Evolutionary conservation across 768 basidiomycete species (phyloP).

Genomic region (Cyclocybe cylindracea): DNA sequence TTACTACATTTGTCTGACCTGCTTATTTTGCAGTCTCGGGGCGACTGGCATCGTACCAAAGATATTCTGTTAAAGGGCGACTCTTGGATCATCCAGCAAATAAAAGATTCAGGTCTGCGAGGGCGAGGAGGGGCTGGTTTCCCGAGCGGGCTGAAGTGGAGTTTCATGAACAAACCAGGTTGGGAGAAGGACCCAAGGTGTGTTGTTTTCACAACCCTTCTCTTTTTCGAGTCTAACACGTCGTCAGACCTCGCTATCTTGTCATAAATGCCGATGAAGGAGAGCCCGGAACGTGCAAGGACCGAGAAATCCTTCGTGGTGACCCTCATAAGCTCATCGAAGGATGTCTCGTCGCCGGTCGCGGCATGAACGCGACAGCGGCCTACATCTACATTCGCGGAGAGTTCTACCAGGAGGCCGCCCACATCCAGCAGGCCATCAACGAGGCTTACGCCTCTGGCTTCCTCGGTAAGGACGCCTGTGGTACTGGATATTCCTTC

Average conservation of each 20-base stretch:
- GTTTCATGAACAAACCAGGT: slow-evolving; percentile 99
- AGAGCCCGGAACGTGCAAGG: slow-evolving; percentile 98
- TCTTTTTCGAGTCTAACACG: neutral
- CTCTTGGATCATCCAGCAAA: slow-evolving; percentile 93
- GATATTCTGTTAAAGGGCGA: slow-evolving; percentile 95
- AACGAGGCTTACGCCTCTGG: slow-evolving; percentile 91
- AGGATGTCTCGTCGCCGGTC: slow-evolving; percentile 95
- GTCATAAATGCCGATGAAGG: slow-evolving; percentile 99
- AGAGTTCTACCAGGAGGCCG: slow-evolving; percentile 95
- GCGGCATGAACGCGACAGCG: slow-evolving; percentile 95
- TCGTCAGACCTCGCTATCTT: slow-evolving; percentile 84
- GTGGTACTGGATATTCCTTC: slow-evolving; percentile 91
- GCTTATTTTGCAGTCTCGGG: slow-evolving; percentile 63
- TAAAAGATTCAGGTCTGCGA: slow-evolving; percentile 94
- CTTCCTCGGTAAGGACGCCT: slow-evolving; percentile 86
- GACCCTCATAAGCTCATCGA: slow-evolving; percentile 99
- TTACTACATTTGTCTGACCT: neutral
- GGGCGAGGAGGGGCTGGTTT: slow-evolving; percentile 98
- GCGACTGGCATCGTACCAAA: slow-evolving; percentile 98
- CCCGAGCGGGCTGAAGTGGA: slow-evolving; percentile 96
- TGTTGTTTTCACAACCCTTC: slow-evolving; percentile 13
- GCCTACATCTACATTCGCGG: slow-evolving; percentile 99
- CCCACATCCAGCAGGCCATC: slow-evolving; percentile 94
- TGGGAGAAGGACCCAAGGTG: slow-evolving; percentile 94
- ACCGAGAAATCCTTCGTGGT: slow-evolving; percentile 95